Percentiles rank a stretch among this genome's conserved stretches.
Conservation (phyloP, 2,329 filamentous ascomycete genomes). For the Camillea tinctor region DNA sequence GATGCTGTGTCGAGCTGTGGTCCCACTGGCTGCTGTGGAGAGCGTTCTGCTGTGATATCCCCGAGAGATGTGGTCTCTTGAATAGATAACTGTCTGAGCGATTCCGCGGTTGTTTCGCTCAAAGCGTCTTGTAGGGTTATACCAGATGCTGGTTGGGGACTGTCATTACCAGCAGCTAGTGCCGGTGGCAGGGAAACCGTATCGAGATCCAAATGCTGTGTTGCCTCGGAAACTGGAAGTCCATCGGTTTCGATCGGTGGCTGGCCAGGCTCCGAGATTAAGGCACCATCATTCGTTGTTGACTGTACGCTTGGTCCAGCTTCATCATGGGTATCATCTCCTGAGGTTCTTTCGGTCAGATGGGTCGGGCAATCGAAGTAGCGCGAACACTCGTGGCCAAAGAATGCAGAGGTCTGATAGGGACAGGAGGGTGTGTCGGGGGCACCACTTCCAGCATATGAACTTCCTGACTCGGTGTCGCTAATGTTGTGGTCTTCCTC, state of each 20-base stretch:
- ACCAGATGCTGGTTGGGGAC: constrained; percentile 4
- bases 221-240: not conserved
- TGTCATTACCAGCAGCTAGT: not conserved
- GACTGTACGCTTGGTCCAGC: constrained; percentile 1
- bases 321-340: constrained; percentile 7
- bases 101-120: constrained; percentile 8
- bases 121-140: constrained; percentile 17
- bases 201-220: not conserved
- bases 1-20: not conserved
- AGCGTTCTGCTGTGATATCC: not conserved
- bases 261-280: not conserved
- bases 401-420: constrained; percentile 38
- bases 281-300: not conserved
- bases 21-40: not conserved
- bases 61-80: not conserved
- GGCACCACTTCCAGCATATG: constrained; percentile 39
- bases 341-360: constrained; percentile 37
- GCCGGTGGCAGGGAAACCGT: not conserved
- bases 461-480: constrained; percentile 35
- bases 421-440: constrained; percentile 31
- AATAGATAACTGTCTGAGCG: not conserved
- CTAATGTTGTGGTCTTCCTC: constrained; percentile 8
- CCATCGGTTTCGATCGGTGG: not conserved
- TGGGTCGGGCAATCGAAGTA: constrained; percentile 52
- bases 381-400: constrained; percentile 45